These are phyloP conservation scores for Aspergillus viridinutans DNA, from an alignment of 2,329 filamentous ascomycete genomes.

Conservation along the genomic window DNA sequence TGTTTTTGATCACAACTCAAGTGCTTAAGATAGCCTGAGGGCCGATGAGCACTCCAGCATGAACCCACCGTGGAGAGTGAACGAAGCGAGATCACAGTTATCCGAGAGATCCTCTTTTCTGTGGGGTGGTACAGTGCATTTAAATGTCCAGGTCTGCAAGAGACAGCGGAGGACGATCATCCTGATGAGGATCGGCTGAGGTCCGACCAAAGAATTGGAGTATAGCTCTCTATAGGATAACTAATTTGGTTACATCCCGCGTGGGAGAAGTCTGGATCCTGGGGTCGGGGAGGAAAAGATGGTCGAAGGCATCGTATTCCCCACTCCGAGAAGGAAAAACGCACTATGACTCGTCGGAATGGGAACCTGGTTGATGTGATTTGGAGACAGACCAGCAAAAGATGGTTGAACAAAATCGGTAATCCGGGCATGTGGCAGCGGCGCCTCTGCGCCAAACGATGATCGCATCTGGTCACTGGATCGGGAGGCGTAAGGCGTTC, in stretches of 20 bases:
- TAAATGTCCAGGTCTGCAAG: background rate
- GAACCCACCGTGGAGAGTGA: background rate
- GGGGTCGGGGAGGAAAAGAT: background rate
- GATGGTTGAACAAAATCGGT: background rate
- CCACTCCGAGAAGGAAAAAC: background rate
- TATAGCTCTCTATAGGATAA: background rate
- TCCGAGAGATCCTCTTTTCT: background rate
- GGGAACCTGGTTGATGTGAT: background rate
- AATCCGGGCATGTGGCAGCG: background rate
- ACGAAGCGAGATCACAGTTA: background rate
- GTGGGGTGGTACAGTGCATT: background rate
- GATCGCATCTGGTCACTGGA: background rate
- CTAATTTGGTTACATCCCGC: conserved; percentile 20
- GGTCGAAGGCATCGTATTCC: background rate
- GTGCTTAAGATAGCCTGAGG: background rate
- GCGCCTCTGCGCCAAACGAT: background rate
- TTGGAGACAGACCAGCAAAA: background rate
- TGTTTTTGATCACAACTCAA: background rate
- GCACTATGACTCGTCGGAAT: background rate
- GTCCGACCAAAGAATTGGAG: background rate
- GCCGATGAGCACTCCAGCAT: background rate
- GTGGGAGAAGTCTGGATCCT: conserved; percentile 9
- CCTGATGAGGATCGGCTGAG: conserved; percentile 1
- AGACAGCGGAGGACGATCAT: background rate
- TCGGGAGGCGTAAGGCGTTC: background rate